Base-by-base conservation (phyloP, 208 protist species). In the Crithidia bombi region DNA sequence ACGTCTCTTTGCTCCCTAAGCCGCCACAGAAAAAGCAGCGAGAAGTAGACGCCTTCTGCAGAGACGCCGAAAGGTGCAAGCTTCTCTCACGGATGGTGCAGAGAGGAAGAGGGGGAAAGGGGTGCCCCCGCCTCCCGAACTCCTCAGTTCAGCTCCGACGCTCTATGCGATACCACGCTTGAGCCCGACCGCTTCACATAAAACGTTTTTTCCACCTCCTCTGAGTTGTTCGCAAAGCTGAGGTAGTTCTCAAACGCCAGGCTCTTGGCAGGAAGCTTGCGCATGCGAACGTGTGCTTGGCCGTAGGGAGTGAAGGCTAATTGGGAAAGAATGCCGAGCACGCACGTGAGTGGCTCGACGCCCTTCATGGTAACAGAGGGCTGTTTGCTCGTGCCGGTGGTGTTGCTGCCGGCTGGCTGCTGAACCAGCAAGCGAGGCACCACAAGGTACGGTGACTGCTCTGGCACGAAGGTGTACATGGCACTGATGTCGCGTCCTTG, bases 181-280 rank as follows among this genome's bases (percentile, higher is more conserved):
- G 73, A 59, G 15, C 69, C 76, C 0, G 69, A 50, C 32, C 73
- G 39, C 25, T 73, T 78, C 9, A 67, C 65, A 32, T 82, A 78
- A 51, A 81, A 87, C 11, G 51, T 69, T 35, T 56, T 58, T 21
- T 61, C 49, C 14, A 82, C 77, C 17, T 73, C 59, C 39, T 76
- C 76, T 6, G 63, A 65, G 46, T 83, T 61, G 57, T 78, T 70
- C 21, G 35, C 39, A 36, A 91, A 91, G 32, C 62, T 70, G 11
- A 75, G 72, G 56, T 84, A 84, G 61, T 87, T 89, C n/a, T 78
- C 56, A 49, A 85, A 90, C 28, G 80, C 78, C n/a, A 65, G 72
- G 69, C 71, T 85, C 23, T 59, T 68, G 21, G 21, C 50, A 26
- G 69, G 68, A 12, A 90, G 65, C n/a, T 33, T 35, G 36, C 71